Conservation (phyloP, 2,329 filamentous ascomycete genomes). For the Gaeumannomyces sp. region DNA sequence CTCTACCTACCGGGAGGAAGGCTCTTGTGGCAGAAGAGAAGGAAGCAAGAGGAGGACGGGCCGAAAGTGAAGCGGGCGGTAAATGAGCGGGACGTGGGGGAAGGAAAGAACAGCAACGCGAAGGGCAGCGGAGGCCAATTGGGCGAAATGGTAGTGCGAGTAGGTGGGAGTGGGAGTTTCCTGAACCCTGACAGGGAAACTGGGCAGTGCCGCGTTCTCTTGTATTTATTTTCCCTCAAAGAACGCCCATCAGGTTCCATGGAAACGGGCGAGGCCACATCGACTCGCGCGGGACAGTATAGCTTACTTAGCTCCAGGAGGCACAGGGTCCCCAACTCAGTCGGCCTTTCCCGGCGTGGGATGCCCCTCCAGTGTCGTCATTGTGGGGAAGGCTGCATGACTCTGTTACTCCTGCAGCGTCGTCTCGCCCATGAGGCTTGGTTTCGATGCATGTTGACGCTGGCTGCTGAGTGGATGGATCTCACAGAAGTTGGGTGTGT, state of each 20-base stretch:
- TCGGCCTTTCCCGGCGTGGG: neutral
- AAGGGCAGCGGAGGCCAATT: too few species aligned
- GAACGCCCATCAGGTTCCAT: too few species aligned
- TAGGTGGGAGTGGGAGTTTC: too few species aligned
- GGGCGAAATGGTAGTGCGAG: too few species aligned
- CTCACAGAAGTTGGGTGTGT: neutral
- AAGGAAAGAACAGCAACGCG: too few species aligned
- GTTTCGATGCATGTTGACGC: neutral
- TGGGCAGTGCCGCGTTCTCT: too few species aligned
- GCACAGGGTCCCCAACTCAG: neutral
- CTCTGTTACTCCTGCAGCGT: neutral
- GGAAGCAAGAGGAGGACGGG: neutral
- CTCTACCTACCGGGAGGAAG: neutral
- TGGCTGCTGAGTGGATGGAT: neutral
- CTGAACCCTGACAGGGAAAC: too few species aligned
- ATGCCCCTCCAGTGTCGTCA: constrained; percentile 15
- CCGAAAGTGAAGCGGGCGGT: neutral
- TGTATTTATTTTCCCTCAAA: neutral
- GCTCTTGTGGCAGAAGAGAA: neutral
- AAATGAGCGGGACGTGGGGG: too few species aligned
- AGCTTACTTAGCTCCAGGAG: neutral
- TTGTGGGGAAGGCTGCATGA: constrained; percentile 10
- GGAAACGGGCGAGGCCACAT: neutral
- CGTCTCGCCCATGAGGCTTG: neutral
- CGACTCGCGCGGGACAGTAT: too few species aligned